Evolutionary conservation across 164 flowering plant species (phyloP), one percentile per base, ranked within the genome.

Genomic region (Nelumbo lutea): DNA sequence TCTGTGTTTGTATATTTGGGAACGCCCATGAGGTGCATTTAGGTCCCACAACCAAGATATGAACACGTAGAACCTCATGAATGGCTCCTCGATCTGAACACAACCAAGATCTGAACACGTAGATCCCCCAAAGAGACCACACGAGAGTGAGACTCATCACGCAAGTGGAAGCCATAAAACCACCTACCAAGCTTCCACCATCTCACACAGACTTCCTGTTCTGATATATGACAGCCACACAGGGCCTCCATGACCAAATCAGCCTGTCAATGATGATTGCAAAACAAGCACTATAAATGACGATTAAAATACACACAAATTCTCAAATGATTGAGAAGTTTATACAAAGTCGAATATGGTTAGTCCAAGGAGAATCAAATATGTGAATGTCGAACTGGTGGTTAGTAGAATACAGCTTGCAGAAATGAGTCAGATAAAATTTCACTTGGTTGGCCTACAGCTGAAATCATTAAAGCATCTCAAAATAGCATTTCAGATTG

Each of bases 131-230:
- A 77, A 61, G 94, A 85, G 66, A 86, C 67, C 71, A 65, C 68
- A 9, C 90, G 82, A 14, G 73, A 79, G 58, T 72, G 80, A 46
- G 81, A 75, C 64, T 90, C 93, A 58, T 93, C 96, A 61, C 88
- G 73, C 77, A 84, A 64, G 57, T 93, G 96, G 69, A 84, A 90
- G 46, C 96, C 96, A 68, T 78, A 75, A 44, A 81, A 81, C 93
- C 92, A 89, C 68, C 93, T 80, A 4, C 98, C 97, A 42, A 89
- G 83, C 80, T 88, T 93, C 98, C 96, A 93, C 97, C 97, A 93
- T 65, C 76, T 87, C 47, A 93, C 83, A 15, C 88, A 83, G 47
- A 93, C 85, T 75, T 84, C 79, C 58, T 93, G 83, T 14, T 88
- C 87, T 27, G 84, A 81, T 68, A 93, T 83, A 63, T 82, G 66